Evolutionary conservation across 2,329 filamentous ascomycete species (phyloP).

Genomic region (Rhytidhysteron rufulum): DNA sequence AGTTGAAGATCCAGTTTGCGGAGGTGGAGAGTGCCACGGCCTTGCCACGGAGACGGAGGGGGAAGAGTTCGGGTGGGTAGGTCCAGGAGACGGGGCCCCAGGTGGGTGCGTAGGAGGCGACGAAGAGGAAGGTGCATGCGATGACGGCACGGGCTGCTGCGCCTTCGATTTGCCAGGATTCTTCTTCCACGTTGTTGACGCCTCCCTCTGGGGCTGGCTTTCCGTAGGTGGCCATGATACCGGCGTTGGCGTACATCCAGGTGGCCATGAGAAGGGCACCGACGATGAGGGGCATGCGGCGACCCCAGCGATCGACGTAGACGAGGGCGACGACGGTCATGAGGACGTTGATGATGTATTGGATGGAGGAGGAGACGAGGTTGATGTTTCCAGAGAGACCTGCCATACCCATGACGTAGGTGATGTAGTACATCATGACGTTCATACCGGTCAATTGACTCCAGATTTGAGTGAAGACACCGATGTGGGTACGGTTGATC

Average conservation of each 20-base stretch:
- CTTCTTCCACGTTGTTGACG: constrained; percentile 39
- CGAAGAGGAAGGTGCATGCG: constrained; percentile 69
- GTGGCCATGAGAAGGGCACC: constrained; percentile 62
- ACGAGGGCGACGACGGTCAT: constrained; percentile 75
- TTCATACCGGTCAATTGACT: constrained; percentile 75
- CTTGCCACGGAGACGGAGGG: constrained; percentile 60
- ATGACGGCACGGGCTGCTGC: constrained; percentile 51
- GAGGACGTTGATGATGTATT: constrained; percentile 75
- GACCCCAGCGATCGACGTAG: constrained; percentile 72
- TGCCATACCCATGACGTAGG: constrained; percentile 69
- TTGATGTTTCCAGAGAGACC: constrained; percentile 57
- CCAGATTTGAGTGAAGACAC: constrained; percentile 72
- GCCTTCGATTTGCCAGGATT: constrained; percentile 38
- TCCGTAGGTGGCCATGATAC: constrained; percentile 59
- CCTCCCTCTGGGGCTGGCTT: constrained; percentile 36
- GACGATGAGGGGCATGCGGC: constrained; percentile 63
- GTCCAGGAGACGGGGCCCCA: constrained; percentile 59
- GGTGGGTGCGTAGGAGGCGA: constrained; percentile 63
- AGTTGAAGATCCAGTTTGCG: constrained; percentile 60
- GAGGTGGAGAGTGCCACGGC: constrained; percentile 59
- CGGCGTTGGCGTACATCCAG: constrained; percentile 61
- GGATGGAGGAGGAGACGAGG: constrained; percentile 64
- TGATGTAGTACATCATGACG: constrained; percentile 53
- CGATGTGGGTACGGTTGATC: constrained; percentile 69
- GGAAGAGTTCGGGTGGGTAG: constrained; percentile 61